Evolutionary conservation across 1,284 basidiomycete species (phyloP), one percentile per base, ranked within the genome.

Genomic region (Puccinia sorghi): DNA sequence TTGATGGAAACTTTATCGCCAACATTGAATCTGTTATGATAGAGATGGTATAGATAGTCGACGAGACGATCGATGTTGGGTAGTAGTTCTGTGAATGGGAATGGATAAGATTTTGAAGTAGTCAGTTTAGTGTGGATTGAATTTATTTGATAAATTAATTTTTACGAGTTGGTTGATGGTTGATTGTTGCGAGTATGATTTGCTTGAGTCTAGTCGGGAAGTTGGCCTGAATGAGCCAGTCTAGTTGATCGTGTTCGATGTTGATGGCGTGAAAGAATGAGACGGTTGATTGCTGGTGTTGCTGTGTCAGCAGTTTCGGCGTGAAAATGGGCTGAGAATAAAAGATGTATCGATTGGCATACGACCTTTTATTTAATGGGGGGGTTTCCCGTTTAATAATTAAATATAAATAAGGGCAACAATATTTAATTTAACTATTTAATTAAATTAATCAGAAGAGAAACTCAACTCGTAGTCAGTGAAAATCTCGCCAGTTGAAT

Each of bases 401-500:
- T 13, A 15, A 6, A 57, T 12, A 13, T 27, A 59, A n/a, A 25
- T 59, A 59, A 27, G 57, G n/a, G n/a, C n/a, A n/a, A n/a, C n/a
- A n/a, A n/a, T n/a, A n/a, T n/a, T n/a, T n/a, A n/a, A n/a, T n/a
- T n/a, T n/a, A n/a, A n/a, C n/a, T n/a, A n/a, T n/a, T n/a, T n/a
- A n/a, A 32, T 32, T 32, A 32, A 32, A 32, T 32, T 32, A 32
- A 32, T 32, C 1, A 32, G 4, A 32, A 32, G 32, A 32, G n/a
- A n/a, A n/a, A 72, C 43, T 57, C 52, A 57, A 76, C 73, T 76
- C 73, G 54, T 76, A 76, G 54, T 76, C 73, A 41, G 66, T 43
- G 61, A 76, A 76, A 8, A 76, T 67, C 52, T 76, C 73, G n/a
- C 73, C 73, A 0, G 73, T 76, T 41, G 56, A 46, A 25, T 43